Evolutionary conservation across 2,329 filamentous ascomycete species (phyloP), one percentile per base, ranked within the genome.

Genomic region (Pyricularia pennisetigena): DNA sequence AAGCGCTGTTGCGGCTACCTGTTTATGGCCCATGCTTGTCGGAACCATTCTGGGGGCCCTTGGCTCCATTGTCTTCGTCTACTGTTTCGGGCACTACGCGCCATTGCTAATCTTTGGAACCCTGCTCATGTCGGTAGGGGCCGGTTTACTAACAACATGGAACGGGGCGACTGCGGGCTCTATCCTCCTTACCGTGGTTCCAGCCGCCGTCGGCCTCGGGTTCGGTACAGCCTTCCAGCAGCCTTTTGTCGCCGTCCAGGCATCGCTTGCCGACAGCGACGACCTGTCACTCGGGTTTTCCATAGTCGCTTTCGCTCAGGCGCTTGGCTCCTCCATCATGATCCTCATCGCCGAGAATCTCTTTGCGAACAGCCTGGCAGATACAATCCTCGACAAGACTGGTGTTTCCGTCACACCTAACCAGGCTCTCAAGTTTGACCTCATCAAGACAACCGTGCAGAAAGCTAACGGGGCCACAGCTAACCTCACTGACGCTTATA

Each of bases 401-500:
- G 76, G 76, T 28, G 69, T 76, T n/a, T 66, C 73, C 32, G 23
- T 71, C 5, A 23, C 61, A 3, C 29, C 68, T 0, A 67, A 75
- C 35, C 70, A 72, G 62, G 54, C 61, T 28, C 24, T 68, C 64
- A 59, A 69, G 54, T 68, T 67, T 59, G 71, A 72, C 65, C 71
- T 71, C 65, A 64, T 68, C 32, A 66, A 73, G 54, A 70, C 67
- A 54, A 66, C 65, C 0, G 54, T 67, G 0, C 73, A 73, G 59
- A 67, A 26, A 12, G 23, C 59, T 24, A 59, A 59, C 30, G 66
- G 66, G 0, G 74, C 73, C 14, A 69, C 80, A 54, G 23, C 68
- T 0, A 23, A 63, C 29, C 66, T 67, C 24, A 41, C 69, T 16
- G 1, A 16, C 0, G 86, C 82, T 0, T 92, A 92, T 78, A 91